Evolutionary conservation across 1,139 yeast genomes (phyloP).

Genomic region (Sugiyamaella novakii): DNA sequence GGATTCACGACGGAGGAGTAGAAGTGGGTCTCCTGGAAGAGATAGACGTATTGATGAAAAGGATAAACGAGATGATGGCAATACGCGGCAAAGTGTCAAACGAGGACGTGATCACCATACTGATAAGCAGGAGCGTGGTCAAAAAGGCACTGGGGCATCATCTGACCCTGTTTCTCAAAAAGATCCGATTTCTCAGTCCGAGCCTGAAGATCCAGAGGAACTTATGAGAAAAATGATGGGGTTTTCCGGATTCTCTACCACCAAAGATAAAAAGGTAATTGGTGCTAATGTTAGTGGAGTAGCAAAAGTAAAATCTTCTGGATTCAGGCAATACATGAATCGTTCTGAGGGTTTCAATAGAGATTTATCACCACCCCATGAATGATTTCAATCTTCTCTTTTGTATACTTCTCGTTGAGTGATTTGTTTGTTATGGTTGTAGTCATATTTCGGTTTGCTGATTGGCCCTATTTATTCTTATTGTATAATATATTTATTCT

Average conservation of each 20-base stretch:
- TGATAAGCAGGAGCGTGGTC: too few species aligned
- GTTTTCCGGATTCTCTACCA: conserved; percentile 59
- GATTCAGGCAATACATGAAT: conserved; percentile 70
- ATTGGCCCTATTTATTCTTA: too few species aligned
- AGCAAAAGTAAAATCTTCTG: conserved; percentile 47
- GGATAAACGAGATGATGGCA: background rate
- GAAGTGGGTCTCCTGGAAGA: background rate
- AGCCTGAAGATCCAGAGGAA: conserved; percentile 27
- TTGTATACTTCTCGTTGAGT: background rate
- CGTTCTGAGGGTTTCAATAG: conserved; percentile 63
- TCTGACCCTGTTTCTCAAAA: background rate
- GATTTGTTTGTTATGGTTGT: background rate
- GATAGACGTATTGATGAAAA: background rate
- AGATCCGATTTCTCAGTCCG: background rate
- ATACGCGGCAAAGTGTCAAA: conserved; percentile 1
- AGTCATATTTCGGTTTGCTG: too few species aligned
- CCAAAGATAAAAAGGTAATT: conserved; percentile 60
- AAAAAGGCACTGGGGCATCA: too few species aligned
- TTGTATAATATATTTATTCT: too few species aligned
- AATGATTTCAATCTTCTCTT: background rate
- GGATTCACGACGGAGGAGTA: background rate
- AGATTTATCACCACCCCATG: conserved; percentile 53
- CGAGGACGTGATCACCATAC: too few species aligned
- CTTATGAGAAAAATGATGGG: conserved; percentile 59
- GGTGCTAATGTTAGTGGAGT: conserved; percentile 50